phyloP scores from a whole-genome alignment of 441 rosid species.

The Codiaeum variegatum region DNA sequence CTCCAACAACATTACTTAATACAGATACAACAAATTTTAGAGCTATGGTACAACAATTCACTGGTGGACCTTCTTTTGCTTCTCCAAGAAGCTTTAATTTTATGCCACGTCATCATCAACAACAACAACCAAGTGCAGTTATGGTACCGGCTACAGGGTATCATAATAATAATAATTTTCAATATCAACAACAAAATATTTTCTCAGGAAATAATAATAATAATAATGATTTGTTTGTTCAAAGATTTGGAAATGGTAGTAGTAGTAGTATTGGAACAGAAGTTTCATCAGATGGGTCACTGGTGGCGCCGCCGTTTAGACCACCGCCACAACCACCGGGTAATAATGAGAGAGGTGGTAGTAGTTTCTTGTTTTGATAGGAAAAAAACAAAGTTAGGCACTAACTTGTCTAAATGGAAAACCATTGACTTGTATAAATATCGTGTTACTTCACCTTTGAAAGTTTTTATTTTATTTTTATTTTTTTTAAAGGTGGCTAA shows the following conservation, averaged over 20 bases:
- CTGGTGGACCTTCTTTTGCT: constrained; percentile 66
- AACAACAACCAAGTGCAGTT: constrained; percentile 26
- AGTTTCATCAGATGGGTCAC: background rate
- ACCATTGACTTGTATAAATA: constrained; percentile 34
- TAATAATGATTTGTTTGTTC: constrained; percentile 8
- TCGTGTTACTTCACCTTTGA: constrained; percentile 11
- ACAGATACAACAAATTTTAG: constrained; percentile 83
- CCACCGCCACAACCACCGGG: no score
- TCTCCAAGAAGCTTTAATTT: constrained; percentile 26
- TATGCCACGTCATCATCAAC: constrained; percentile 26
- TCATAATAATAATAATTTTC: constrained; percentile 28
- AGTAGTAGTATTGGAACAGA: no score
- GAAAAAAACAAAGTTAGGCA: constrained; percentile 41
- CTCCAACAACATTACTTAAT: constrained; percentile 81
- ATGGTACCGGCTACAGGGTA: constrained; percentile 20
- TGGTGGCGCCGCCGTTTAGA: background rate
- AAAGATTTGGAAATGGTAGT: constrained; percentile 19
- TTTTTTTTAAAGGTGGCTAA: background rate
- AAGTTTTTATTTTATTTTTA: background rate
- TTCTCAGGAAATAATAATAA: constrained; percentile 26
- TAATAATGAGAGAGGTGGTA: constrained; percentile 34
- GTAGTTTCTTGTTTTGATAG: constrained; percentile 38
- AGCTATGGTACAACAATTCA: constrained; percentile 91
- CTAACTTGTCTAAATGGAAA: constrained; percentile 34
- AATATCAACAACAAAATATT: constrained; percentile 32